Conservation (phyloP, 345 rosid species). For the Moringa oleifera region DNA sequence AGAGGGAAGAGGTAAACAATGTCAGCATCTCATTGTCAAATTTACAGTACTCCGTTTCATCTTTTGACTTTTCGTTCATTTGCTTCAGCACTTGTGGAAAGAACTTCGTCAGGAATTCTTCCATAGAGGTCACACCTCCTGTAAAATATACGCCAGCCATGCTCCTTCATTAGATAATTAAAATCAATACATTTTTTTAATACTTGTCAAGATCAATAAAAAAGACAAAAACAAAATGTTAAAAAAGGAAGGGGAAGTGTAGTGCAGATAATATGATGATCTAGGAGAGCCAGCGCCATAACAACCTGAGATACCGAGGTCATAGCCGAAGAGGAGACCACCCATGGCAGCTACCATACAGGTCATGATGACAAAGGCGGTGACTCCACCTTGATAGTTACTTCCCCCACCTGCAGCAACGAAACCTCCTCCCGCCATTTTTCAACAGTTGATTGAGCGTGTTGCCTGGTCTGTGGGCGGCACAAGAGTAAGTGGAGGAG, state of each 20-base stretch:
- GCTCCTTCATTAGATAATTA: no score
- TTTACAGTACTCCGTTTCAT: conserved; percentile 33
- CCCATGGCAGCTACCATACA: conserved; percentile 34
- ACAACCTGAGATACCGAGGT: conserved; percentile 43
- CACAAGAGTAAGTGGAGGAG: no score
- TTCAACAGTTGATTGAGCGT: no score
- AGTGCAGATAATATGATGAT: not conserved
- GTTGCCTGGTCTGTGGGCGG: no score
- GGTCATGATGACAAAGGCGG: conserved; percentile 15
- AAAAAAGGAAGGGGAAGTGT: not conserved
- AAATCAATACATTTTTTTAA: no score
- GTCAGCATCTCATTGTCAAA: conserved; percentile 35
- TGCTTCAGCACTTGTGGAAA: conserved; percentile 32
- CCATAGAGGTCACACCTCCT: conserved; percentile 54
- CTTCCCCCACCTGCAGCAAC: conserved; percentile 1
- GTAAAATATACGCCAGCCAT: no score
- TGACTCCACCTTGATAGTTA: conserved; percentile 4
- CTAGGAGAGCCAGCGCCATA: no score
- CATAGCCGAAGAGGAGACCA: conserved; percentile 43
- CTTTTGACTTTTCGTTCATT: conserved; percentile 5
- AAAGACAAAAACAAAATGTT: no score
- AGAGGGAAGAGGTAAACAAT: conserved; percentile 42
- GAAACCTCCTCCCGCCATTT: conserved; percentile 15
- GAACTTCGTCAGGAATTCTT: conserved; percentile 30
- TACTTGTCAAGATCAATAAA: no score